Evolutionary conservation across 768 basidiomycete species (phyloP).

Genomic region (Rhizopogon rudus): DNA sequence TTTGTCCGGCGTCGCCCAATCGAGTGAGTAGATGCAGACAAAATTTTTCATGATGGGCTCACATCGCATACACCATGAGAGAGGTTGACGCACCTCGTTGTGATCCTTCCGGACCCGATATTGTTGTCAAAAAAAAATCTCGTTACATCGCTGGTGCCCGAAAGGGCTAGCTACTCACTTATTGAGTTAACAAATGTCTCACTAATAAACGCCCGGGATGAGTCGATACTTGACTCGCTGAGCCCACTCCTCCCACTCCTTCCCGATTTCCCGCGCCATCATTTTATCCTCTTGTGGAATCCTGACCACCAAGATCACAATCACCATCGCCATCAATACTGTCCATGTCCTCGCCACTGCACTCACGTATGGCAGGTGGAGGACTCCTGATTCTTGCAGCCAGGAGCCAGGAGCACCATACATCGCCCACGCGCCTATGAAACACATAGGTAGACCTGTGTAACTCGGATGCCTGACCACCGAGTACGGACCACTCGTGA

Average conservation of each 20-base stretch:
- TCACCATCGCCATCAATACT: constrained; percentile 26
- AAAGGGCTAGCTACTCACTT: too few relatives aligned
- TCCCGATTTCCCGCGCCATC: constrained; percentile 35
- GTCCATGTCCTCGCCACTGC: constrained; percentile 21
- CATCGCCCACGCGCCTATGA: constrained; percentile 10
- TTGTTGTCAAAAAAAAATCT: not conserved
- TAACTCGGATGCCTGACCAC: constrained; percentile 50
- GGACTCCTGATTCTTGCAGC: constrained; percentile 37
- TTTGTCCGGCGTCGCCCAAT: too few relatives aligned
- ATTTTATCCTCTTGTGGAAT: constrained; percentile 43
- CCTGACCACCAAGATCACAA: constrained; percentile 31
- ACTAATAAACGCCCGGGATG: constrained; percentile 38
- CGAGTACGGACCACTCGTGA: constrained; percentile 45
- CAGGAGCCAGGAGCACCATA: constrained; percentile 34
- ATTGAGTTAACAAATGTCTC: not conserved
- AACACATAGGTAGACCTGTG: constrained; percentile 30
- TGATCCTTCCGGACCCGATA: too few relatives aligned
- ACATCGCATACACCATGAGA: too few relatives aligned
- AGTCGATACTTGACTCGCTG: constrained; percentile 39
- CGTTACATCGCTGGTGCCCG: too few relatives aligned
- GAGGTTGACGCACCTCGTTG: too few relatives aligned
- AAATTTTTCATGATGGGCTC: too few relatives aligned
- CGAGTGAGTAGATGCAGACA: too few relatives aligned
- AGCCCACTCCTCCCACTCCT: constrained; percentile 44
- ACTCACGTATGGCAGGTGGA: constrained; percentile 29